These are phyloP conservation scores for Trichoderma sp. DNA, from an alignment of 2,329 filamentous ascomycete species.

Conservation along the genomic window DNA sequence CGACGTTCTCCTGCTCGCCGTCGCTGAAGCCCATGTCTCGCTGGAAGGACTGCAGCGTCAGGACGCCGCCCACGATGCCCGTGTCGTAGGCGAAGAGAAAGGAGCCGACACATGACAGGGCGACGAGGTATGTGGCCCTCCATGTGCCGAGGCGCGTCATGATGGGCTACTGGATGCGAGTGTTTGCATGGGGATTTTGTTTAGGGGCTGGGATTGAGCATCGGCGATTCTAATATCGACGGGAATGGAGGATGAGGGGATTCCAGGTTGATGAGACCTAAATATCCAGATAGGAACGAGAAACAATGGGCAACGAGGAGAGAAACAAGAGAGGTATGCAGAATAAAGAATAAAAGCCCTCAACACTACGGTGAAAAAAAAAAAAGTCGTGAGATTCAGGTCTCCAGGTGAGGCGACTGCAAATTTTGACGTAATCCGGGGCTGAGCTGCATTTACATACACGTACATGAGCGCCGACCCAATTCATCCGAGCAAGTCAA, in stretches of 20 bases:
- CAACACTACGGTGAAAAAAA: background rate
- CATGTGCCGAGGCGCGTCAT: constrained; percentile 35
- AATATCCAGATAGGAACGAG: background rate
- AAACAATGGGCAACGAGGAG: background rate
- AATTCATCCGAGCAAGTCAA: background rate
- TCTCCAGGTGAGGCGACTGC: background rate
- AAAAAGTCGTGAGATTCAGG: background rate
- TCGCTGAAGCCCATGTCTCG: constrained; percentile 37
- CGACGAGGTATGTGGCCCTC: constrained; percentile 38
- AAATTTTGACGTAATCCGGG: background rate
- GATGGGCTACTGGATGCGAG: background rate
- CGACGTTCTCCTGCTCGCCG: constrained; percentile 33
- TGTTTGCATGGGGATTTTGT: background rate
- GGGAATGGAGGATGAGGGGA: background rate
- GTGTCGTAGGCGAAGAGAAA: constrained; percentile 45
- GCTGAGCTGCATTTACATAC: background rate
- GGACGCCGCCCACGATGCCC: constrained; percentile 42
- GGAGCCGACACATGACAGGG: constrained; percentile 39
- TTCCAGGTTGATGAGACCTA: background rate
- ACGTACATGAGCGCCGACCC: background rate
- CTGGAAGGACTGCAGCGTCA: constrained; percentile 40
- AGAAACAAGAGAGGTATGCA: background rate
- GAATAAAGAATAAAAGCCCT: background rate
- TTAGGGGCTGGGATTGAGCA: background rate
- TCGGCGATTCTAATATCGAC: background rate